These are phyloP conservation scores for Striga asiatica DNA, from an alignment of 257 asterid species.

Conservation along the genomic window DNA sequence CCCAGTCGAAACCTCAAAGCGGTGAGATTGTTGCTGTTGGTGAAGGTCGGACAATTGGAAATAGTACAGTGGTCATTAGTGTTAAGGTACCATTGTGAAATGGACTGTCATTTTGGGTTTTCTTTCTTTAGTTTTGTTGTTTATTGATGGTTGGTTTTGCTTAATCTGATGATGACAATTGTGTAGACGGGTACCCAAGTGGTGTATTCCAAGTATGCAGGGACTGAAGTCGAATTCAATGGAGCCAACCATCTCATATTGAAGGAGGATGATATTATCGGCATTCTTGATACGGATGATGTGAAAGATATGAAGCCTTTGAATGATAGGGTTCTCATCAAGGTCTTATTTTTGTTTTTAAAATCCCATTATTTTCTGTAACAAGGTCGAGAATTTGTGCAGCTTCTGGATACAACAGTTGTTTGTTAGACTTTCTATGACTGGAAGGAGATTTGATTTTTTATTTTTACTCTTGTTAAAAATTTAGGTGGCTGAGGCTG, in stretches of 20 bases:
- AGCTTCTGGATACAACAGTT: neutral
- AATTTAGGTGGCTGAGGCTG: conserved; percentile 88
- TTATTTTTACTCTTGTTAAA: conserved; percentile 1
- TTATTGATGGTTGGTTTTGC: neutral
- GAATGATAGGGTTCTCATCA: conserved; percentile 80
- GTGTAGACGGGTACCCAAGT: conserved; percentile 69
- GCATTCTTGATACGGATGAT: conserved; percentile 77
- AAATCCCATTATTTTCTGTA: neutral
- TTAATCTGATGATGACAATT: conserved; percentile 3
- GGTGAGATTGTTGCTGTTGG: conserved; percentile 96
- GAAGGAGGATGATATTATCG: conserved; percentile 94
- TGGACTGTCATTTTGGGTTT: neutral
- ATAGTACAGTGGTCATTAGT: conserved; percentile 59
- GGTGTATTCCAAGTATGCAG: conserved; percentile 88
- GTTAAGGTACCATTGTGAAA: conserved; percentile 42
- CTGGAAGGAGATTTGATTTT: too few relatives aligned
- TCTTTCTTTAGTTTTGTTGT: neutral
- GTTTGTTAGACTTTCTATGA: too few relatives aligned
- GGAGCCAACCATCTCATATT: conserved; percentile 70
- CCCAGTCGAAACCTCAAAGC: conserved; percentile 68
- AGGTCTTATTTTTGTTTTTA: conserved; percentile 24
- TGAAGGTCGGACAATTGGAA: conserved; percentile 81
- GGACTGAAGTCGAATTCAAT: conserved; percentile 89
- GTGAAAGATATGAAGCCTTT: conserved; percentile 78
- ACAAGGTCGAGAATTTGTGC: neutral